These are phyloP conservation scores for Echinosophora koreensis DNA, from an alignment of 306 rosid species.

Conservation along the genomic window DNA sequence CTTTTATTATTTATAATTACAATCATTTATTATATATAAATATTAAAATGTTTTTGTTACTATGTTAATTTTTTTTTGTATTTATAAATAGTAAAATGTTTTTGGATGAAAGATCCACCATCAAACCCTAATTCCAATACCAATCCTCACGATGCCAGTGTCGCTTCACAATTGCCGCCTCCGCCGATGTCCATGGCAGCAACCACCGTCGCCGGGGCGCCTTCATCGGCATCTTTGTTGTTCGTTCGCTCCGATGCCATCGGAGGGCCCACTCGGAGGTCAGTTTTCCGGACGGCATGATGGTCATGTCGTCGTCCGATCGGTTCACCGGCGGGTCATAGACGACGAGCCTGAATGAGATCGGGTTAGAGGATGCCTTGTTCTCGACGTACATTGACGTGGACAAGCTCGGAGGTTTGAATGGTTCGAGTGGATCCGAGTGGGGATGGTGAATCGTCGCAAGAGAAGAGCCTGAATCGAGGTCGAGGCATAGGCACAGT, in stretches of 20 bases:
- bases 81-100: too few relatives aligned
- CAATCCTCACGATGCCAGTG: constrained; percentile 46
- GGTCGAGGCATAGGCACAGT: constrained; percentile 75
- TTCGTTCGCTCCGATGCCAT: constrained; percentile 42
- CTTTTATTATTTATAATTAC: too few relatives aligned
- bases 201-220: constrained; percentile 20
- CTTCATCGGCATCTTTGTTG: constrained; percentile 6
- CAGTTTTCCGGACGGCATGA: constrained; percentile 78
- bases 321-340: constrained; percentile 78
- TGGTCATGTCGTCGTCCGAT: constrained; percentile 76
- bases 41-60: too few relatives aligned
- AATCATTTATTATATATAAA: too few relatives aligned
- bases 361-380: constrained; percentile 88
- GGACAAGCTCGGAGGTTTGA: constrained; percentile 69
- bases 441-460: constrained; percentile 27
- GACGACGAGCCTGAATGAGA: constrained; percentile 78
- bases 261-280: constrained; percentile 85
- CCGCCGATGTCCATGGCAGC: constrained; percentile 38
- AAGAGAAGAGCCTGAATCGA: constrained; percentile 56
- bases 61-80: too few relatives aligned
- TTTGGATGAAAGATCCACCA: constrained; percentile 78
- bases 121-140: constrained; percentile 51
- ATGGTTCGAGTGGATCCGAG: constrained; percentile 44
- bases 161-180: constrained; percentile 44
- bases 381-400: constrained; percentile 91